Evolutionary conservation across 2,329 filamentous ascomycete genomes (phyloP).

Genomic region (Tolypocladium ovalisporum): DNA sequence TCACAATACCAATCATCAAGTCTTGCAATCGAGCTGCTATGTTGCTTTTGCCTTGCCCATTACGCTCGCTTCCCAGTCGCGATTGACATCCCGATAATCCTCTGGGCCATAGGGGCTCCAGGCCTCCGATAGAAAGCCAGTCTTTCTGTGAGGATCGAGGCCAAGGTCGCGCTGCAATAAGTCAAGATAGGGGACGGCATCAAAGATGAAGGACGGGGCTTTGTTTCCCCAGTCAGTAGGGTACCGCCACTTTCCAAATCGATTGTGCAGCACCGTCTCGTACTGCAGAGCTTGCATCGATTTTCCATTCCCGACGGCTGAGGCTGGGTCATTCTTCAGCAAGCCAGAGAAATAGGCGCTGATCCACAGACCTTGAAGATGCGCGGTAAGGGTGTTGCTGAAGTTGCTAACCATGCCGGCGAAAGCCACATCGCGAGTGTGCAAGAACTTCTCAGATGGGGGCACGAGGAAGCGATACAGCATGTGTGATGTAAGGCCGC

Average conservation of each 20-base stretch:
- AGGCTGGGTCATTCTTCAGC: constrained; percentile 11
- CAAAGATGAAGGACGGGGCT: constrained; percentile 64
- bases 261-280: constrained; percentile 52
- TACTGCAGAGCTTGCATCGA: constrained; percentile 32
- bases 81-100: constrained; percentile 43
- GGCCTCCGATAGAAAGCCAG: constrained; percentile 38
- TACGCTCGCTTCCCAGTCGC: constrained; percentile 32
- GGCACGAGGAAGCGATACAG: constrained; percentile 38
- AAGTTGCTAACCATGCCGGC: constrained; percentile 32
- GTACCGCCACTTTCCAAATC: constrained; percentile 62
- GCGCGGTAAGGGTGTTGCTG: constrained; percentile 27
- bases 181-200: constrained; percentile 64
- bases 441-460: constrained; percentile 23
- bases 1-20: too few species aligned
- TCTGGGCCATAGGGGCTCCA: constrained; percentile 46
- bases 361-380: constrained; percentile 50
- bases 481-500: constrained; percentile 20
- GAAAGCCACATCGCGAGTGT: constrained; percentile 30
- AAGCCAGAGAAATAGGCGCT: constrained; percentile 45
- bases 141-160: constrained; percentile 44
- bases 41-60: neutral
- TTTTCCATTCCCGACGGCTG: constrained; percentile 4
- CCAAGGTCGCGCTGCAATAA: constrained; percentile 55
- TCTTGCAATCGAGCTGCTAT: neutral
- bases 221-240: constrained; percentile 52